Evolutionary conservation across 164 flowering plant genomes (phyloP), one percentile per base, ranked within the genome.

Genomic region (Amborella trichopoda): DNA sequence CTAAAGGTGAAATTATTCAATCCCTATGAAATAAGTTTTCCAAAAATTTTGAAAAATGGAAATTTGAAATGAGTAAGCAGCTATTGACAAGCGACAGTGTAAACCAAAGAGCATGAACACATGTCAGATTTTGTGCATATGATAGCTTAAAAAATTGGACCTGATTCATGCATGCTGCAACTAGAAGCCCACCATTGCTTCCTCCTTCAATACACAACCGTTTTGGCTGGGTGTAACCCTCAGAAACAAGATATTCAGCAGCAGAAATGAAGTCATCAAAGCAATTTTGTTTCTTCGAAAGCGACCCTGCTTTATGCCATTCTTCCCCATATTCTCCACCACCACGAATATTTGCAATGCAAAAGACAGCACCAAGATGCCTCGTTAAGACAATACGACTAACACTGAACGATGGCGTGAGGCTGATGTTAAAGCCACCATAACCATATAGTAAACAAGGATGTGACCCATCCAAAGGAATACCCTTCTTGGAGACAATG

Each of bases 301-400:
- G 81, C 23, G 94, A 66, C 12, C 97, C 99, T 37, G 85, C 91
- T 72, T 83, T 93, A 50, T 93, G 97, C 99, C 99, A 93, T 60
- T 88, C 95, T 67, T 88, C 94, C 34, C 99, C 99, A 63, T 93
- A 88, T 56, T 93, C 99, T 26, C 99, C 99, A 56, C 99, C 99
- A 44, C 99, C 99, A 44, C 99, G 94, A 17, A 88, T 85, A 58
- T 88, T 93, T 34, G 99, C 99, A 37, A 83, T 56, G 74, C 94
- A 88, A 61, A 50, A 70, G n/a, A 93, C 75, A 36, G 63, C 70
- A 41, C 83, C 95, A 41, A 88, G 64, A 68, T 93, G 73, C 64
- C 70, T 77, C n/a, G 65, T 50, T n/a, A 85, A 80, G 38, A 83
- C 66, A 48, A 61, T 81, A 16, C 94, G 94, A 40, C 68, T 67